Evolutionary conservation across 805 yeast genomes (phyloP).

Genomic region (Candida dajiaensis): DNA sequence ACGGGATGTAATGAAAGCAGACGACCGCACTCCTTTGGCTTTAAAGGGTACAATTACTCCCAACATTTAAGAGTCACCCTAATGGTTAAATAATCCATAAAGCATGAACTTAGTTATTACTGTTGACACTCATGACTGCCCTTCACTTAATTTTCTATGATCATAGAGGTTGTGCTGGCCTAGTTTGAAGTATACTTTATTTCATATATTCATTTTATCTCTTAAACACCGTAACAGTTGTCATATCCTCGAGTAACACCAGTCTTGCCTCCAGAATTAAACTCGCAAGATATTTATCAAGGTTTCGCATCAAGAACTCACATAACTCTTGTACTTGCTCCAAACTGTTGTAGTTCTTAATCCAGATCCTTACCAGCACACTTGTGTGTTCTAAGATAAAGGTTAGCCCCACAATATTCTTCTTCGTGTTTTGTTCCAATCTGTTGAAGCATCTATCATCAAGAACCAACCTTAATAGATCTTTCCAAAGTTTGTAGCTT

Average conservation of each 20-base stretch:
- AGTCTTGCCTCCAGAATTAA: neutral
- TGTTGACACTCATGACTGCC: no score
- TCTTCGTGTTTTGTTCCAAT: neutral
- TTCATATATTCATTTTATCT: no score
- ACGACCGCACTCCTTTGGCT: no score
- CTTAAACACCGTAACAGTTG: neutral
- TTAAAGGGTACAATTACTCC: no score
- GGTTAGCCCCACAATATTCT: neutral
- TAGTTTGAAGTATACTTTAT: no score
- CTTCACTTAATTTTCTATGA: no score
- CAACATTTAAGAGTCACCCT: no score
- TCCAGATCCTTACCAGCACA: neutral
- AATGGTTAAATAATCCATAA: no score
- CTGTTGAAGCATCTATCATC: neutral
- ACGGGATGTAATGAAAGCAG: no score
- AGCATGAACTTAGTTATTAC: no score
- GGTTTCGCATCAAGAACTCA: neutral
- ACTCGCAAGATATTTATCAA: neutral
- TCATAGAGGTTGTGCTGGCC: no score
- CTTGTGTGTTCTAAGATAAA: neutral
- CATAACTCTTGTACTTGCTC: neutral
- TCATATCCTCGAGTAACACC: neutral
- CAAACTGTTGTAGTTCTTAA: neutral
- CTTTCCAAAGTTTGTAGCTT: neutral
- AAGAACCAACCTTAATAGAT: neutral